A percentile compares a stretch with the other conserved stretches of the same genome.
Evolutionary conservation across 306 rosid species (phyloP).

Genomic region (Cucurbita argyrosperma): DNA sequence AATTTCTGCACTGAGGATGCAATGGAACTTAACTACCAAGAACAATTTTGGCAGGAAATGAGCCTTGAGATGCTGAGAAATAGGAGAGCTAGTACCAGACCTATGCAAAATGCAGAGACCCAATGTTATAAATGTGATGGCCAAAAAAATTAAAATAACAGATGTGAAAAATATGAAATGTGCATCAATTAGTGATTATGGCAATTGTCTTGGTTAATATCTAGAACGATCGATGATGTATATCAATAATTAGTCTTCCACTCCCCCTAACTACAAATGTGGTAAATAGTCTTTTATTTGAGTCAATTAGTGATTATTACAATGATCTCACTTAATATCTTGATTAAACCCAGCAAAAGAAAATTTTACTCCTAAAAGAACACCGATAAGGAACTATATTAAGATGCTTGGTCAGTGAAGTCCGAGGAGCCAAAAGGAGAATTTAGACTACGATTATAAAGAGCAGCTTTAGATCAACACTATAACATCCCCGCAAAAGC

Average conservation of each 20-base stretch:
- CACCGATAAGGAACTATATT: not conserved
- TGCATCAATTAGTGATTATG: not conserved
- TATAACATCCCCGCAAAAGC: slow-evolving; percentile 7
- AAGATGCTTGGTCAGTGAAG: not conserved
- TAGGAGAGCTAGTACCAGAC: not conserved
- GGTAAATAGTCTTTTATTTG: not conserved
- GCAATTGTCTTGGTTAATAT: not conserved
- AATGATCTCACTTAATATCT: not conserved
- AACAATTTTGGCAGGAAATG: not conserved
- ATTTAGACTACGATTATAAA: not conserved
- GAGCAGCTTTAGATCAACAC: not conserved
- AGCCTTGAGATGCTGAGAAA: not conserved
- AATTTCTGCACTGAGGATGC: not conserved
- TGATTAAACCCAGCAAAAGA: not conserved
- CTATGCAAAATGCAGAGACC: not conserved
- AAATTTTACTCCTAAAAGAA: not conserved
- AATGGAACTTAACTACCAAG: not conserved
- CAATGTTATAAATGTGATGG: not conserved
- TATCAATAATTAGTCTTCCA: not conserved
- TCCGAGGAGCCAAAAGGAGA: not conserved
- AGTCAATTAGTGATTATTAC: not conserved
- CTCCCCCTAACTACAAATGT: not conserved
- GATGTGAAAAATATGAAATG: not conserved
- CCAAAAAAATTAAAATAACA: not conserved
- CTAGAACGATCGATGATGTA: not conserved